Evolutionary conservation across 2,329 filamentous ascomycete genomes (phyloP).

Genomic region (Trichoderma sp.): DNA sequence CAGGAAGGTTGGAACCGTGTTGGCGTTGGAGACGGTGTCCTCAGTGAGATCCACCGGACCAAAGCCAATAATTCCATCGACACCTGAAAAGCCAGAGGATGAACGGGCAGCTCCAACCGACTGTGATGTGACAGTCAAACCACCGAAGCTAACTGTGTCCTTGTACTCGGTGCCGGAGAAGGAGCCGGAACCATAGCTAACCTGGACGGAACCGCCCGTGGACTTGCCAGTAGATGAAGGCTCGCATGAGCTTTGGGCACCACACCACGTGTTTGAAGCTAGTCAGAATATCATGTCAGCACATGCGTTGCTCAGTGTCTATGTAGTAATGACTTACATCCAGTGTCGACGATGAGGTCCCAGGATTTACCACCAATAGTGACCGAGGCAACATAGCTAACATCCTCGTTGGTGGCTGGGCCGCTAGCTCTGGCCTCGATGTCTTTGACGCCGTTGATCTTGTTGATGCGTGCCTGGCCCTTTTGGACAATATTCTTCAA

Average conservation of each 20-base stretch:
- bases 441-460: neutral
- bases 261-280: neutral
- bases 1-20: constrained; percentile 30
- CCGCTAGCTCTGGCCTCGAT: neutral
- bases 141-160: constrained; percentile 33
- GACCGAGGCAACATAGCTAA: neutral
- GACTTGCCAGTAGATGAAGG: constrained; percentile 7
- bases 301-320: neutral
- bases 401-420: neutral
- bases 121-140: constrained; percentile 25
- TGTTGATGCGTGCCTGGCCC: neutral
- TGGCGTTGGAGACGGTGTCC: constrained; percentile 28
- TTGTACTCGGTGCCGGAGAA: constrained; percentile 31
- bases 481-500: neutral
- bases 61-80: constrained; percentile 22
- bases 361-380: neutral
- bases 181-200: constrained; percentile 30
- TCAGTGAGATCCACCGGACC: constrained; percentile 29
- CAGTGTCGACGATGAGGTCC: neutral
- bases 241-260: neutral
- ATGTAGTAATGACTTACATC: neutral
- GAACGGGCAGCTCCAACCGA: neutral
- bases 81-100: neutral
- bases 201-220: constrained; percentile 26
- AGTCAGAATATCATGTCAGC: neutral